phyloP scores from a whole-genome alignment of 768 basidiomycete species.

The Naganishia antarctica region DNA sequence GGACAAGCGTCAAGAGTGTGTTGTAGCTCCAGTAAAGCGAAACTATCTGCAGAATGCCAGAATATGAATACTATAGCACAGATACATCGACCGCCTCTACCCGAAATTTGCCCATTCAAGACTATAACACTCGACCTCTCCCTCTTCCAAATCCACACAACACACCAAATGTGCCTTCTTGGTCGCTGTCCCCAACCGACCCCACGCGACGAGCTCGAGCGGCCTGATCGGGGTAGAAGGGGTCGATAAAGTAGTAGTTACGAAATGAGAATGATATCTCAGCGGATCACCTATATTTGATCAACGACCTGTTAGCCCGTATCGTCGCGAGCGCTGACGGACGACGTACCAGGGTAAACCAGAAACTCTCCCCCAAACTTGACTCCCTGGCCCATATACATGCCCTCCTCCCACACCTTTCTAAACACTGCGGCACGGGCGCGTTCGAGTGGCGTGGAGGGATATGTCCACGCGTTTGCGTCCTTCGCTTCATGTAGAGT shows the following conservation, averaged over 20 bases:
- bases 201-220: slow-evolving; percentile 93
- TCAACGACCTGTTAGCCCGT: not conserved
- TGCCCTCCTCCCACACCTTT: slow-evolving; percentile 74
- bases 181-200: slow-evolving; percentile 89
- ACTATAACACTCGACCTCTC: not conserved
- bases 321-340: not conserved
- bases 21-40: too few species aligned
- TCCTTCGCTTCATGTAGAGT: slow-evolving; percentile 61
- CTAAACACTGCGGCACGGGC: slow-evolving; percentile 76
- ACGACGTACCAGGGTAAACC: slow-evolving; percentile 75
- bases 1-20: not conserved
- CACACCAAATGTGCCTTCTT: slow-evolving; percentile 93
- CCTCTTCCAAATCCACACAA: slow-evolving; percentile 65
- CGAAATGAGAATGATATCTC: slow-evolving; percentile 95
- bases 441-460: slow-evolving; percentile 60
- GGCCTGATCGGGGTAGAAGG: slow-evolving; percentile 61
- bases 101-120: not conserved
- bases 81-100: too few species aligned
- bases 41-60: too few species aligned
- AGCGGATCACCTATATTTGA: slow-evolving; percentile 63
- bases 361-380: slow-evolving; percentile 95
- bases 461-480: slow-evolving; percentile 74
- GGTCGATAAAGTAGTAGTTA: slow-evolving; percentile 70
- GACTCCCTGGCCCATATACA: slow-evolving; percentile 82
- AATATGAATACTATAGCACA: too few species aligned